Conservation (phyloP, 352 stramenopile genomes). For the Phytophthora sansomeana region DNA sequence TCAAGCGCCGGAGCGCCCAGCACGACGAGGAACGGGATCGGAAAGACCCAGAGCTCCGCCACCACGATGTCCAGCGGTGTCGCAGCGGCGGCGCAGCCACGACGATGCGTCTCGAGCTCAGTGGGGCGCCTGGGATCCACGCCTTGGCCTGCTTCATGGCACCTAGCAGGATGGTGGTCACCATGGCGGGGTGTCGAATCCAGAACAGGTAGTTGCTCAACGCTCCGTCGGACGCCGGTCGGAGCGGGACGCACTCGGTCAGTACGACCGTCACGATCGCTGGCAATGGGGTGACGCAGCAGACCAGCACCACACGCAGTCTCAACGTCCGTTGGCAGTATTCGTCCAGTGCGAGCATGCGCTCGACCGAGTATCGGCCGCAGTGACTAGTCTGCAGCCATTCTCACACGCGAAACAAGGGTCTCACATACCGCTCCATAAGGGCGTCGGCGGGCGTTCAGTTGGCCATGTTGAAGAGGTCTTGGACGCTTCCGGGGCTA, state of each 20-base stretch:
- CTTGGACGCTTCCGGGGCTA: no score
- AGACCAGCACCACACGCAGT: conserved; percentile 9
- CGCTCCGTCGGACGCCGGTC: no score
- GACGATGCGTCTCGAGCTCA: no score
- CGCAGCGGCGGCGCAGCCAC: conserved; percentile 6
- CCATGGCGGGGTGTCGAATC: conserved; percentile 22
- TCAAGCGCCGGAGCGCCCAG: conserved; percentile 15
- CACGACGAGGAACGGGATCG: conserved; percentile 33
- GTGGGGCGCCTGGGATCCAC: conserved; percentile 18
- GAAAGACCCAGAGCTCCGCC: conserved; percentile 27
- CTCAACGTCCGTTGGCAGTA: conserved; percentile 27
- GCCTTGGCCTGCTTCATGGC: conserved; percentile 19
- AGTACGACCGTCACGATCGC: background rate
- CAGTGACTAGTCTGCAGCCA: conserved; percentile 30
- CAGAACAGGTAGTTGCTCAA: no score
- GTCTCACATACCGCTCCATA: conserved; percentile 14
- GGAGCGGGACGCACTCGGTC: no score
- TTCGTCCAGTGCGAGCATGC: conserved; percentile 28
- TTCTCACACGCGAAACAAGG: conserved; percentile 20
- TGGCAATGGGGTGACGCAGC: conserved; percentile 6
- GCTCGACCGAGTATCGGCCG: conserved; percentile 33
- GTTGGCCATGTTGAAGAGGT: conserved; percentile 7
- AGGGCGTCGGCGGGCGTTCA: conserved; percentile 24
- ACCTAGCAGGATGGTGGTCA: conserved; percentile 20
- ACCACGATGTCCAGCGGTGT: conserved; percentile 22